Base-by-base conservation (phyloP, 805 yeast species). In the Tetrapisispora nanseiensis region DNA sequence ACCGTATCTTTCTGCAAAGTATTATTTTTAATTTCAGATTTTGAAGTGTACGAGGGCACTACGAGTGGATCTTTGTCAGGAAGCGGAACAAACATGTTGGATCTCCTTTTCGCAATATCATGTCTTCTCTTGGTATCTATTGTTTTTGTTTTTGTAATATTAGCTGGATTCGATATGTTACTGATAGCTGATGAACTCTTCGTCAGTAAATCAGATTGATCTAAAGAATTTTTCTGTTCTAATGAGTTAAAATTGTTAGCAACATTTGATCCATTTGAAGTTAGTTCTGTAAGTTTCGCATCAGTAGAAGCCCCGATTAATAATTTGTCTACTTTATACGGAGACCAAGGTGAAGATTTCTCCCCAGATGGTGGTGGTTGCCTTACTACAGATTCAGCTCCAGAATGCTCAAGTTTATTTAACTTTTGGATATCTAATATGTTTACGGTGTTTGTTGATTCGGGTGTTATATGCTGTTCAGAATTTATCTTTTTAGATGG, bases 61-160 rank as follows among this genome's bases (percentile, higher is more conserved):
- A 59, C 46, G 13, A 61, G 41, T 16, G 63, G 65, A 45, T 59
- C 61, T 41, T 61, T 61, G 27, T 52, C 54, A 1, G 66, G 66
- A 31, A 61, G 42, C 5, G 66, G 66, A 9, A 57, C 56, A 47
- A 59, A 61, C 59, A 60, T 52, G 41, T 59, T 58, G 8, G 62
- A 56, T 39, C 62, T 52, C 37, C 63, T 46, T 37, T 55, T 55
- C 8, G 54, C 39, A 2, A 36, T 12, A 13, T 36, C 39, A 11
- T 36, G 27, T 36, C 18, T 18, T 28, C 32, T 26, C 13, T 36
- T 36, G 13, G 18, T 36, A 27, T 36, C 39, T 12, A 27, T 6
- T 2, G 4, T 28, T 36, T 27, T 36, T n/a, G 39, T n/a, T 18
- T 54, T 48, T 9, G 33, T 15, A 24, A 39, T 32, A 12, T 21